Conservation (phyloP, 2,329 filamentous ascomycete species). For the Pseudogymnoascus pannorum region DNA sequence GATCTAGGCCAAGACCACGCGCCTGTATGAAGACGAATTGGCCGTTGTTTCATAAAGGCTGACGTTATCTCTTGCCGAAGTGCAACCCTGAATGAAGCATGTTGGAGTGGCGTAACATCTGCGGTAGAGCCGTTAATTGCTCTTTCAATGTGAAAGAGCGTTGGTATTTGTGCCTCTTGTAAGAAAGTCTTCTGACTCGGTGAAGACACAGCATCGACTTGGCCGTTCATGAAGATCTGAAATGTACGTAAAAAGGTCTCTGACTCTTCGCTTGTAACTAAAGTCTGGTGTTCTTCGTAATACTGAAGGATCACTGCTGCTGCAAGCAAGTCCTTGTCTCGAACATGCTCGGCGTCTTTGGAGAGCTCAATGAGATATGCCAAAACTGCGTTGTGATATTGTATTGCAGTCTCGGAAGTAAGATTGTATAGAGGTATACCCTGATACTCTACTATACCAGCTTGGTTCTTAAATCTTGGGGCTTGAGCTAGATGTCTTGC, state of each 20-base stretch:
- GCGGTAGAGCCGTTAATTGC: not conserved
- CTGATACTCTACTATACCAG: not conserved
- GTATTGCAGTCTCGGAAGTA: not conserved
- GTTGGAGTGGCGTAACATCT: not conserved
- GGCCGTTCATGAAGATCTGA: slow-evolving; percentile 3
- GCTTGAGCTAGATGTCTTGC: slow-evolving; percentile 42
- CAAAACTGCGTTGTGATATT: not conserved
- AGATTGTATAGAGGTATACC: not conserved
- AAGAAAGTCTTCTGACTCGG: slow-evolving; percentile 3
- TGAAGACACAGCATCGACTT: not conserved
- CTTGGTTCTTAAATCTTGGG: slow-evolving; percentile 22
- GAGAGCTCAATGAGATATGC: not conserved
- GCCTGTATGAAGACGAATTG: not conserved
- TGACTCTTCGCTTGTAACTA: not conserved
- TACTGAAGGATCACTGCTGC: not conserved
- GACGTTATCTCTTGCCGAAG: slow-evolving; percentile 2
- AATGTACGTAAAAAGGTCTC: not conserved
- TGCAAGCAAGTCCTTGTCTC: not conserved
- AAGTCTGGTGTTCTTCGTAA: slow-evolving; percentile 8
- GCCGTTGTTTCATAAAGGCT: not conserved
- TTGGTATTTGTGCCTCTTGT: not conserved
- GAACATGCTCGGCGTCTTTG: not conserved
- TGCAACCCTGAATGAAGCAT: slow-evolving; percentile 6
- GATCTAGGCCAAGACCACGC: not conserved
- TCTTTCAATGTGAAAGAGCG: not conserved